Base-by-base conservation (phyloP, 1,284 basidiomycete genomes). In the Pseudozyma tsukubaensis region DNA sequence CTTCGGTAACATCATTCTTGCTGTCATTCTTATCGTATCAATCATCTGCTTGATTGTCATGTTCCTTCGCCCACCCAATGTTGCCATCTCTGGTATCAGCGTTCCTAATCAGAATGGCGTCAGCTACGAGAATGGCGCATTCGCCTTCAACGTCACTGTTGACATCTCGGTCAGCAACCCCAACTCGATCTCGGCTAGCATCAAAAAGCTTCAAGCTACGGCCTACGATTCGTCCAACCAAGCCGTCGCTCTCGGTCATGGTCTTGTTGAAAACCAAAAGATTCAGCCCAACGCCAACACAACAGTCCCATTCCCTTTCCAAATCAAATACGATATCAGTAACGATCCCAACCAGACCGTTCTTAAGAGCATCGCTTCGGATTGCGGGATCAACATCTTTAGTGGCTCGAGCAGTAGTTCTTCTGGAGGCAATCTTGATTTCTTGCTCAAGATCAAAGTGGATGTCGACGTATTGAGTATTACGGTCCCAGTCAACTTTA, bases 271-370 rank as follows among this genome's bases (percentile, higher is more conserved):
- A 45, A 92, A 94, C 34, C 85, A 86, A 65, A 87, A 89, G 40
- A 91, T 97, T 83, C 81, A 86, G 7, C 87, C 91, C 11, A 87
- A 91, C 80, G 86, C 88, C 4, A 87, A 88, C 74, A 93, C 91
- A 3, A 91, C 90, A 58, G 90, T 94, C 85, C 89, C 89, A 0
- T 93, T 97, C 86, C 93, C 94, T 1, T 91, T 95, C 84, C 83
- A 88, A 3, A 87, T 97, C 58, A 87, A 88, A 51, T 96, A 95
- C 86, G 88, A 89, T 39, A 86, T 87, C 24, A 82, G 88, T 0
- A 80, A 87, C 53, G 90, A 94, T 75, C 89, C 91, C 5, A 87
- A 88, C 62, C 83, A 86, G 44, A 74, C 77, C 19, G 89, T 95
- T 39, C 86, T 96, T 21, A 72, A 86, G 9, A 92, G 94, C 82